These are phyloP conservation scores for Kodamaea laetipori DNA, from an alignment of 805 yeast genomes.

Conservation along the genomic window DNA sequence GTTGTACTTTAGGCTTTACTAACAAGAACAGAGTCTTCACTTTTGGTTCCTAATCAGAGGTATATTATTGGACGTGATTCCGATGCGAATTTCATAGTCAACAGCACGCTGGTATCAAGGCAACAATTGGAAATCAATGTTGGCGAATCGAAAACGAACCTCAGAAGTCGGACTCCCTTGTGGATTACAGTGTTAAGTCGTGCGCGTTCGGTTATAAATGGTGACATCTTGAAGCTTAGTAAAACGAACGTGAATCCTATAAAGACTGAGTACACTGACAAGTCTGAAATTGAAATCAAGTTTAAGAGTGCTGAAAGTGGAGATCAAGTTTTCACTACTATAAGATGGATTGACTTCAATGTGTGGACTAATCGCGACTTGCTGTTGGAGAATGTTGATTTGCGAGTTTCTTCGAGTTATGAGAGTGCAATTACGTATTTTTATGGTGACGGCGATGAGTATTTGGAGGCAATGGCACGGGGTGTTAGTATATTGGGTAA, in stretches of 20 bases:
- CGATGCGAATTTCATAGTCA: constrained; percentile 29
- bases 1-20: not conserved
- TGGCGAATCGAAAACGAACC: constrained; percentile 11
- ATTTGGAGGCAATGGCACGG: constrained; percentile 25
- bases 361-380: constrained; percentile 7
- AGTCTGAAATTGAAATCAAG: constrained; percentile 10
- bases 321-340: constrained; percentile 10
- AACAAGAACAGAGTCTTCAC: constrained; percentile 1
- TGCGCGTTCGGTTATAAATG: constrained; percentile 34
- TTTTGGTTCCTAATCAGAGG: constrained; percentile 13
- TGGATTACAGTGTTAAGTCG: constrained; percentile 28
- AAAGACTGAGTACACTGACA: constrained; percentile 14
- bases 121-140: constrained; percentile 27
- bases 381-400: not conserved
- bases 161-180: constrained; percentile 20
- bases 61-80: constrained; percentile 33
- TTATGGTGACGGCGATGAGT: constrained; percentile 15
- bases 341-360: constrained; percentile 17
- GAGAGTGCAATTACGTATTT: constrained; percentile 23
- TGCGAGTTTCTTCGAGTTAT: not conserved
- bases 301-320: constrained; percentile 14
- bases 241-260: constrained; percentile 14
- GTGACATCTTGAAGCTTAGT: constrained; percentile 22
- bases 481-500: constrained; percentile 31
- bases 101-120: constrained; percentile 34